Base-by-base conservation (phyloP, 2,329 filamentous ascomycete genomes). In the Pseudogymnoascus sp. region DNA sequence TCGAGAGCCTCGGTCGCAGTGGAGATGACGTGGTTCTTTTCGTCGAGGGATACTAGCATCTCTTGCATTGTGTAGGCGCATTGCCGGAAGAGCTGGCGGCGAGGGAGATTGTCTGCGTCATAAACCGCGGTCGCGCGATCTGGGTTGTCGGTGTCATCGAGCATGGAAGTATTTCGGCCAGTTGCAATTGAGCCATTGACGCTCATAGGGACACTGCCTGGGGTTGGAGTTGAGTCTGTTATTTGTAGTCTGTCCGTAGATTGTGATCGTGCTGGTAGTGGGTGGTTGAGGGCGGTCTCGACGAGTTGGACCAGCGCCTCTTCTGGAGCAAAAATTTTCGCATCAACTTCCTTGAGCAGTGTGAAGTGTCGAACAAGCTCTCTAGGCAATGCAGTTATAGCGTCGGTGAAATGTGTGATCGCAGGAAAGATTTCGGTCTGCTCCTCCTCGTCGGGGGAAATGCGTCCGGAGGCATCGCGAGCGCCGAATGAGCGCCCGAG, bases 301-400 rank as follows among this genome's bases (percentile, higher is more conserved):
- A 96, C 84, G 66, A 96, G 82, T 72, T 89, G 84, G 72, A 89
- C 87, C 64, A 99, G 82, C 71, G 88, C 84, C 70, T 95, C 89
- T 74, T 96, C 91, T 5, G 95, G 89, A 25, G 87, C 87, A 76
- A 93, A 95, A 67, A 96, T 90, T 78, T 99, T 99, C 67, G 93
- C 93, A 78, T 99, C 95, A 59, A 97, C 95, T 78, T 99, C 95
- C 75, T 97, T 97, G 69, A 99, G 82, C 63, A 97, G 84, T 36
- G 93, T 97, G 70, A 96, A 96, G 76, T 99, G 93, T 73, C 92
- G 88, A 70, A 96, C 91, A 60, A 97, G 90, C 78, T 99, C 95
- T 75, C 93, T 93, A 4, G 95, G 95, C 25, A 99, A 84, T 40
- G 93, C 93, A 61, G 91, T 88, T 73, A 97, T 91, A 67, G 92